These are phyloP conservation scores for Acanthamoeba royreba DNA, from an alignment of 208 protist genomes.

Conservation along the genomic window DNA sequence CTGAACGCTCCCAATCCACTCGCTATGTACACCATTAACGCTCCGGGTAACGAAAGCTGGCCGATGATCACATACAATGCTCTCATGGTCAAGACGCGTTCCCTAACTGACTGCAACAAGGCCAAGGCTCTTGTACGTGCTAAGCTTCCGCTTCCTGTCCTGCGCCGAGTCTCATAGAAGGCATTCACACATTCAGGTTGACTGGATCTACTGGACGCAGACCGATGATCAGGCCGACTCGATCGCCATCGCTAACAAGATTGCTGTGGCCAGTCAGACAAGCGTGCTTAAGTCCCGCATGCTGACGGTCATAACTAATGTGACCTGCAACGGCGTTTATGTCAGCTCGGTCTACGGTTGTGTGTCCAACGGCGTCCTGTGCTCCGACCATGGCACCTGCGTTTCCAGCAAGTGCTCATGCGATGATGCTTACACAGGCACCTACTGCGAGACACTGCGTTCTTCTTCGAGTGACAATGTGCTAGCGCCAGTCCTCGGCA, in stretches of 20 bases:
- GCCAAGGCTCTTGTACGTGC: background rate
- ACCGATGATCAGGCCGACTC: background rate
- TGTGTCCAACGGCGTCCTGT: background rate
- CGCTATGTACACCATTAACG: background rate
- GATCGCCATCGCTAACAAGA: background rate
- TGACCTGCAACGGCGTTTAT: background rate
- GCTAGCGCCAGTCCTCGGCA: background rate
- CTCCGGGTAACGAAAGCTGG: background rate
- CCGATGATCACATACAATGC: background rate
- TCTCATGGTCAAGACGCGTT: background rate
- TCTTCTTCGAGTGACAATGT: background rate
- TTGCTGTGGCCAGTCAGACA: background rate
- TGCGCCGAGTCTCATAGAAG: background rate
- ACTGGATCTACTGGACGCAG: slow-evolving; percentile 3
- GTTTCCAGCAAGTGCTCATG: background rate
- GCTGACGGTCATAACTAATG: background rate
- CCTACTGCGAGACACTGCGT: background rate
- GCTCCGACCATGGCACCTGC: background rate
- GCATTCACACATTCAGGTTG: background rate
- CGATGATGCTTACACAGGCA: background rate
- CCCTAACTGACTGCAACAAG: background rate
- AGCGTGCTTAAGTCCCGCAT: no score
- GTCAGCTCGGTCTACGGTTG: background rate
- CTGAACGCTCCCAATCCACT: no score
- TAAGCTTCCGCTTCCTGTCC: background rate